These are phyloP conservation scores for Penicillium bialowiezense DNA, from an alignment of 495 filamentous ascomycete species.

Conservation along the genomic window DNA sequence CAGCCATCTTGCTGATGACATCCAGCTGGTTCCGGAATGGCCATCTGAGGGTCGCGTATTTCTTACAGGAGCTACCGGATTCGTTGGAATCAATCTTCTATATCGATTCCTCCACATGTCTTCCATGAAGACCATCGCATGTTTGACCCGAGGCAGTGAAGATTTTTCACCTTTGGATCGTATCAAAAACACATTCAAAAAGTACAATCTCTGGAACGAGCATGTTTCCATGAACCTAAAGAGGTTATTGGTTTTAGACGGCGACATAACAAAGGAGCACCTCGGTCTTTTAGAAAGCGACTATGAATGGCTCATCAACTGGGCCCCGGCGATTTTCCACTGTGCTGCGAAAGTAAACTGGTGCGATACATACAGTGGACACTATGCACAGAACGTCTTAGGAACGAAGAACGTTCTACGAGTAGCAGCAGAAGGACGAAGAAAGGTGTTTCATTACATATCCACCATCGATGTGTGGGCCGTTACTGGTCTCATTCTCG, in stretches of 20 bases:
- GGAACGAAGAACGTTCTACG: conserved; percentile 14
- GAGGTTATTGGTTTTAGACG: conserved; percentile 13
- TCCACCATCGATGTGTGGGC: conserved; percentile 18
- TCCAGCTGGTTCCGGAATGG: not conserved
- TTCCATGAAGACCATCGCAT: conserved; percentile 6
- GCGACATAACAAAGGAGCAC: conserved; percentile 2
- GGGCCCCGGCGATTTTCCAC: conserved; percentile 18
- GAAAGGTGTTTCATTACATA: conserved; percentile 22
- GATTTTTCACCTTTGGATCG: not conserved
- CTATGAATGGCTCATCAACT: conserved; percentile 6
- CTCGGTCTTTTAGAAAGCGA: not conserved
- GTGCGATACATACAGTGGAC: conserved; percentile 14
- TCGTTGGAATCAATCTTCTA: conserved; percentile 1
- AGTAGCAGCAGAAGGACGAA: conserved; percentile 9
- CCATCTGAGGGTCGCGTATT: conserved; percentile 4
- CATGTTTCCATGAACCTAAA: not conserved
- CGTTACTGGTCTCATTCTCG: conserved; percentile 4
- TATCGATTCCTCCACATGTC: conserved; percentile 1
- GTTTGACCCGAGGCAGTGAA: conserved; percentile 5
- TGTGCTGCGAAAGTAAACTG: conserved; percentile 22
- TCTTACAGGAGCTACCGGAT: conserved; percentile 16
- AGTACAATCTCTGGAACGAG: conserved; percentile 3
- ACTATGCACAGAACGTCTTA: conserved; percentile 16
- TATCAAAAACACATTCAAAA: not conserved
- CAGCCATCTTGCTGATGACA: not conserved